phyloP scores from a whole-genome alignment of 371 early-diverging fungal species.

The Rhizoclosmatium hyalinum region DNA sequence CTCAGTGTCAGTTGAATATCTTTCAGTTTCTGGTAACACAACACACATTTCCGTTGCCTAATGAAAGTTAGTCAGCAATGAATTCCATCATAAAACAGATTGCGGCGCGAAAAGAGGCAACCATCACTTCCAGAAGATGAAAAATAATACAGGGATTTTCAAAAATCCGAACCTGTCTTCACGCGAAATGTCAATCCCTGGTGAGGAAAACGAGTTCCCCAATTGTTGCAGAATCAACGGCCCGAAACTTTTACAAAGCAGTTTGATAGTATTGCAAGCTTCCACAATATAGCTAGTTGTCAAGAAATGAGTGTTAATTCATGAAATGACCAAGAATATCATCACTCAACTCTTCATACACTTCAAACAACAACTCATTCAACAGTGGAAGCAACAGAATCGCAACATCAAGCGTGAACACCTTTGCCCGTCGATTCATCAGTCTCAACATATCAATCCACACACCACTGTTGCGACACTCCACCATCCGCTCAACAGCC shows the following conservation, averaged over 20 bases:
- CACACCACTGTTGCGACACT: constrained; percentile 45
- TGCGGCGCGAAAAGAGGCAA: constrained; percentile 1
- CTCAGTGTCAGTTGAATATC: constrained; percentile 39
- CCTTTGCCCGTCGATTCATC: constrained; percentile 44
- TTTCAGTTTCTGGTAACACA: constrained; percentile 30
- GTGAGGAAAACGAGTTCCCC: constrained; percentile 22
- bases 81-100: too few species aligned
- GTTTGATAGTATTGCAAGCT: constrained; percentile 52
- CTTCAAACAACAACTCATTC: constrained; percentile 54
- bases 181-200: constrained; percentile 44
- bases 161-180: constrained; percentile 41
- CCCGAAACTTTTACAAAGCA: constrained; percentile 47
- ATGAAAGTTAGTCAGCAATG: not conserved
- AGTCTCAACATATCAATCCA: constrained; percentile 51
- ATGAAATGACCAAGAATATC: not conserved
- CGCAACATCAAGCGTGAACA: constrained; percentile 53
- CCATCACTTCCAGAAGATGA: not conserved
- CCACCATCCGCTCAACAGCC: constrained; percentile 41
- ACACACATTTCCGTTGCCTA: constrained; percentile 35
- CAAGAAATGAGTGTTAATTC: constrained; percentile 6
- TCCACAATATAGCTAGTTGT: constrained; percentile 51
- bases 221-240: constrained; percentile 46
- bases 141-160: not conserved
- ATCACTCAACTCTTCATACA: constrained; percentile 54
- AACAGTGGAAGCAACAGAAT: constrained; percentile 50